These are phyloP conservation scores for Epithemia pelagica DNA, from an alignment of 108 stramenopile genomes.

Conservation along the genomic window DNA sequence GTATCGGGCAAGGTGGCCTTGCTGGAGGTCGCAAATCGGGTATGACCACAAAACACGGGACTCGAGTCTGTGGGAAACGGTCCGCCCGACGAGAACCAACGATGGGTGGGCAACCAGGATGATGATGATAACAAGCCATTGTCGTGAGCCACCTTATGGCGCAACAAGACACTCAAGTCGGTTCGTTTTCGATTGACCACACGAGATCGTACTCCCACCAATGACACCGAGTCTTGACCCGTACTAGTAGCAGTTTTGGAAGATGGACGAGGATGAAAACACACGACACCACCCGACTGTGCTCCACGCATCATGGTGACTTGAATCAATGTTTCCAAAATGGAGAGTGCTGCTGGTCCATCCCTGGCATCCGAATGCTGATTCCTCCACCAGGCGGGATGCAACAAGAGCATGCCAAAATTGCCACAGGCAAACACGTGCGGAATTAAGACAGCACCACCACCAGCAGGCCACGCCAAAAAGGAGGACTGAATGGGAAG, in stretches of 20 bases:
- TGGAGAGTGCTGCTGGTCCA: conserved; percentile 50
- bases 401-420: conserved; percentile 68
- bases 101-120: too few relatives aligned
- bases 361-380: conserved; percentile 14
- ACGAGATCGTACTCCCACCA: conserved; percentile 51
- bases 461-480: background rate
- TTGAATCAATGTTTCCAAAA: conserved; percentile 66
- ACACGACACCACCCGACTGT: conserved; percentile 73
- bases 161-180: conserved; percentile 48
- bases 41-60: conserved; percentile 51
- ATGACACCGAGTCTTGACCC: background rate
- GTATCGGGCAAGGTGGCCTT: conserved; percentile 69
- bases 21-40: conserved; percentile 68
- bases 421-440: conserved; percentile 63
- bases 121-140: background rate
- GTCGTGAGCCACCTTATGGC: conserved; percentile 32
- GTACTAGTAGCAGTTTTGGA: background rate
- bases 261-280: conserved; percentile 21
- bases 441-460: background rate
- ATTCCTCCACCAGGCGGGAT: conserved; percentile 51
- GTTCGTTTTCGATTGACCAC: conserved; percentile 80
- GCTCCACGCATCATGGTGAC: conserved; percentile 88
- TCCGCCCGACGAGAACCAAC: background rate
- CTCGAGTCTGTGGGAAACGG: background rate
- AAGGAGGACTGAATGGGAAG: background rate